phyloP scores from a whole-genome alignment of 805 yeast species.

The Priceomyces fermenticarens region DNA sequence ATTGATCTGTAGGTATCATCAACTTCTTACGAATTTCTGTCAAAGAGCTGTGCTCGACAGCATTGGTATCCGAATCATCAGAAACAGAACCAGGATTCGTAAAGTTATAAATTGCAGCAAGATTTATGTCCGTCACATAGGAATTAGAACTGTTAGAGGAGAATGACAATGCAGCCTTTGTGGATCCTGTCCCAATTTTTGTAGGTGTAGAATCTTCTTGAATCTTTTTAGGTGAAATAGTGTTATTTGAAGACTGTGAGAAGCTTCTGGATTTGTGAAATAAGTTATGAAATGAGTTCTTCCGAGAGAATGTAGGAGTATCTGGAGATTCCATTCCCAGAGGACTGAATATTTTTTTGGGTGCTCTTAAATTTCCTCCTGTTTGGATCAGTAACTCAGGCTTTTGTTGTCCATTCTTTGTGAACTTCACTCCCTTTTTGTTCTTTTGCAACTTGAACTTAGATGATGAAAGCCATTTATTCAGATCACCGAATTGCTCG shows the following conservation, averaged over 20 bases:
- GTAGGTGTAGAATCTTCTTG: slow-evolving; percentile 13
- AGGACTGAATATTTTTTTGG: slow-evolving; percentile 21
- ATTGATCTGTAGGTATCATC: slow-evolving; percentile 35
- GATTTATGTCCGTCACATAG: slow-evolving; percentile 23
- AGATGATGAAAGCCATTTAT: slow-evolving; percentile 5
- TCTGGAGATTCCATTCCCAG: slow-evolving; percentile 9
- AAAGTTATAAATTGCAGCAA: slow-evolving; percentile 31
- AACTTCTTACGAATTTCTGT: slow-evolving; percentile 27
- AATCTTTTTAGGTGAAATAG: slow-evolving; percentile 2
- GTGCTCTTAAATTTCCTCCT: slow-evolving; percentile 18
- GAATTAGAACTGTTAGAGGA: slow-evolving; percentile 37
- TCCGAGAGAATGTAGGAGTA: slow-evolving; percentile 13
- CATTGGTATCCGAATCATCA: slow-evolving; percentile 20
- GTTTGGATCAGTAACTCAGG: slow-evolving; percentile 35
- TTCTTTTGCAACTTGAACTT: slow-evolving; percentile 10
- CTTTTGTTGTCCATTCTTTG: slow-evolving; percentile 10
- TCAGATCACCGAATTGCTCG: slow-evolving; percentile 5
- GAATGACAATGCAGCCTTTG: slow-evolving; percentile 21
- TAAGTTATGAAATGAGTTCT: slow-evolving; percentile 27
- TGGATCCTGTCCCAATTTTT: slow-evolving; percentile 8
- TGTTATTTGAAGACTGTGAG: slow-evolving; percentile 11
- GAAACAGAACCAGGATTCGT: slow-evolving; percentile 28
- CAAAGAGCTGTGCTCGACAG: slow-evolving; percentile 18
- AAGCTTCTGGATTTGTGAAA: slow-evolving; percentile 25
- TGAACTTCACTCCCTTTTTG: slow-evolving; percentile 9